A percentile compares a stretch with the other conserved stretches of the same genome.
These are phyloP conservation scores for Xylaria sp. DNA, from an alignment of 2,329 filamentous ascomycete species.

Conservation along the genomic window DNA sequence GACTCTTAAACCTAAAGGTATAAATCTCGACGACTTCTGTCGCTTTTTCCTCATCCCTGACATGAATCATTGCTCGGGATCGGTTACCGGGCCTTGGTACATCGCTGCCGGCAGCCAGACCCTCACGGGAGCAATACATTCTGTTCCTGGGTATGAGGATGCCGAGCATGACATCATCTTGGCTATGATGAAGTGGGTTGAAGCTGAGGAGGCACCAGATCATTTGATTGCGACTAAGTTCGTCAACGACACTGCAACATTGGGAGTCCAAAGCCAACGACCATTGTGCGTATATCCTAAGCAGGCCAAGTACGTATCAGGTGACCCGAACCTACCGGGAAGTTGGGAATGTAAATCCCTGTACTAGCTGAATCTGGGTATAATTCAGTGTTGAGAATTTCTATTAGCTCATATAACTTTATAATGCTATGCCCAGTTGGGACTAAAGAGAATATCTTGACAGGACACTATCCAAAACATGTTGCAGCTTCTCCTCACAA, in stretches of 20 bases:
- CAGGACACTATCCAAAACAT: constrained; percentile 41
- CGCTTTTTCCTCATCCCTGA: constrained; percentile 61
- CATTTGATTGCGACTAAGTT: constrained; percentile 49
- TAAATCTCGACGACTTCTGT: constrained; percentile 60
- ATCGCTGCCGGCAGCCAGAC: constrained; percentile 48
- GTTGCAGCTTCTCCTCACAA: constrained; percentile 39
- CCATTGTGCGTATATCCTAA: constrained; percentile 48
- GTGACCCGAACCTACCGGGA: constrained; percentile 40
- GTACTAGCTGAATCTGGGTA: constrained; percentile 32
- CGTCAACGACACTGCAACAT: constrained; percentile 41
- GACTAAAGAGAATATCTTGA: constrained; percentile 24
- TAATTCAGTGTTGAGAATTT: not conserved
- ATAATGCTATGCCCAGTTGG: not conserved
- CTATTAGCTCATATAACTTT: not conserved
- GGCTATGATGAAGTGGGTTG: constrained; percentile 54
- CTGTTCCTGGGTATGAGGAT: constrained; percentile 53
- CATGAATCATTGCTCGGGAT: constrained; percentile 58
- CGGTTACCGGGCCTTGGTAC: constrained; percentile 50
- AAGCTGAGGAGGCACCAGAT: constrained; percentile 47
- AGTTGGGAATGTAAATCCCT: constrained; percentile 46
- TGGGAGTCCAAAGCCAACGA: constrained; percentile 45
- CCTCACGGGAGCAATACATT: constrained; percentile 44
- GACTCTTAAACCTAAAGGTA: constrained; percentile 44
- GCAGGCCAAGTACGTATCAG: constrained; percentile 45
- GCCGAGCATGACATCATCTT: constrained; percentile 52